Percentiles rank a stretch among this genome's conserved stretches.
These are phyloP conservation scores for Leucoagaricus sp. DNA, from an alignment of 1,284 basidiomycete species.

Conservation along the genomic window DNA sequence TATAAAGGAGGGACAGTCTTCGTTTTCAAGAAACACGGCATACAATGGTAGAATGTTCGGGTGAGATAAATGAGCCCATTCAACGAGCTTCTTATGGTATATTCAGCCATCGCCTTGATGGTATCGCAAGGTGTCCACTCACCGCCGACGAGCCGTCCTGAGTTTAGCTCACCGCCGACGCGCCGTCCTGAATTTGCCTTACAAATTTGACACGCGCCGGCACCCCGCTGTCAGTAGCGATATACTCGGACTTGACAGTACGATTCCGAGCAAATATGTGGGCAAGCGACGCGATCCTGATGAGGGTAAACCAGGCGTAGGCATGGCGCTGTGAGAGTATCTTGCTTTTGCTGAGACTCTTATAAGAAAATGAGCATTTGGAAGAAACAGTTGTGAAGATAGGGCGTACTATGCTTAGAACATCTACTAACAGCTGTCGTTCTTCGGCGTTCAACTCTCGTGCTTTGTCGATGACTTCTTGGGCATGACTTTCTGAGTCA, in stretches of 20 bases:
- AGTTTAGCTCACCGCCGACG: too few relatives aligned
- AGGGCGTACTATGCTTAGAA: background rate
- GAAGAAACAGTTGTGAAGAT: background rate
- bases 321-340: background rate
- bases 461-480: background rate
- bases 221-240: background rate
- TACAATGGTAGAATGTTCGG: background rate
- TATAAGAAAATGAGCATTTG: background rate
- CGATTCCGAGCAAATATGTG: background rate
- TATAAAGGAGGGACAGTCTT: background rate
- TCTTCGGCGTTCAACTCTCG: background rate
- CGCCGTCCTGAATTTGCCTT: background rate
- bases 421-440: background rate
- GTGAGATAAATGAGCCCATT: background rate
- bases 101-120: background rate
- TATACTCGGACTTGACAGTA: background rate
- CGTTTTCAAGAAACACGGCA: background rate
- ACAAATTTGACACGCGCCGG: background rate
- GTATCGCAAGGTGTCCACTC: background rate
- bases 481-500: background rate
- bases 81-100: background rate
- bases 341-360: background rate
- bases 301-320: background rate
- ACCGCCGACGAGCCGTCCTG: too few relatives aligned
- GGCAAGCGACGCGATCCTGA: background rate